These are phyloP conservation scores for Petasospora rhodanensis DNA, from an alignment of 1,139 yeast species.

Conservation along the genomic window DNA sequence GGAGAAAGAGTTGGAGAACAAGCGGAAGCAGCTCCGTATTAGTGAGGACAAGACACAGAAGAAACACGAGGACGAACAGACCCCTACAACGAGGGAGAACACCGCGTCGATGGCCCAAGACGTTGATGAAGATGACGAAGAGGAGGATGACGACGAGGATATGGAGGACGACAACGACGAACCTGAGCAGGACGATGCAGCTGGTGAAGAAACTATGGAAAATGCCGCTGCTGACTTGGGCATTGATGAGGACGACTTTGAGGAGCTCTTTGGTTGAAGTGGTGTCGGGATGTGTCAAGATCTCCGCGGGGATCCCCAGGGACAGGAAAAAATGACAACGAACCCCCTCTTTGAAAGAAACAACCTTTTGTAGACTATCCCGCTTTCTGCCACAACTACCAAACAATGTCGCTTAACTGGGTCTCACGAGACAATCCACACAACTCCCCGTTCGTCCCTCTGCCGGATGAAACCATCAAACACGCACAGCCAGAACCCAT, in stretches of 20 bases:
- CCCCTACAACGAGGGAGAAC: constrained; percentile 12
- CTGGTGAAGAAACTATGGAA: constrained; percentile 11
- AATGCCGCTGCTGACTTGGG: constrained; percentile 1
- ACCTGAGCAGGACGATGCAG: constrained; percentile 29
- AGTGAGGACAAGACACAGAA: constrained; percentile 32
- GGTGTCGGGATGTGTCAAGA: constrained; percentile 6
- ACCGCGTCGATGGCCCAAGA: constrained; percentile 26
- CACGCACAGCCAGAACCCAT: constrained; percentile 20
- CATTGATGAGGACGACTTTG: constrained; percentile 21
- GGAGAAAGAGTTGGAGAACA: constrained; percentile 77
- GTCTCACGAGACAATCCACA: constrained; percentile 16
- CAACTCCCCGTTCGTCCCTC: constrained; percentile 25
- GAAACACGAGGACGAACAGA: constrained; percentile 18
- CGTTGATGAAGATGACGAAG: constrained; percentile 27
- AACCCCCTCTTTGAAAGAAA: no score
- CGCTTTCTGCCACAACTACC: neutral
- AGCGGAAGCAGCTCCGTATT: constrained; percentile 61
- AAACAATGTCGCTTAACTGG: constrained; percentile 26
- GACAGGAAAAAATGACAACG: no score
- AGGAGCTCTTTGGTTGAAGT: constrained; percentile 23
- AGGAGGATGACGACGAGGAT: constrained; percentile 29
- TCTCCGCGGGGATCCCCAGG: no score
- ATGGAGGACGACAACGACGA: constrained; percentile 30
- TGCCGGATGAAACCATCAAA: constrained; percentile 19
- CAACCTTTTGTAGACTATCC: no score